Percentiles rank a stretch among this genome's conserved stretches.
phyloP scores from a whole-genome alignment of 306 rosid genomes.

The Leucaena leucocephala region DNA sequence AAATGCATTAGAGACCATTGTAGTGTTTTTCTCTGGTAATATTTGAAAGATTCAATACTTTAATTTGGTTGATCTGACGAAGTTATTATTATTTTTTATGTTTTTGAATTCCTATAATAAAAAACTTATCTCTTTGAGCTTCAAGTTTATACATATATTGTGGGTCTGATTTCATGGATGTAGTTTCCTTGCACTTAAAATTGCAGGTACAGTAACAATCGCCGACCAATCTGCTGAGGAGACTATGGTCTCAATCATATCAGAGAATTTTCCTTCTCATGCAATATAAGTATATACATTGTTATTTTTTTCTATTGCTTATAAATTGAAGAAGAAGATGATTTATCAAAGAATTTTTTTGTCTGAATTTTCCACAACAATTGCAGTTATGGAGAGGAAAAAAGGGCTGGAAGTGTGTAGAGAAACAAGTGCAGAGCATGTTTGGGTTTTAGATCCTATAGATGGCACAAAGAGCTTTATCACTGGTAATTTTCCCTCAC shows the following conservation, averaged over 20 bases:
- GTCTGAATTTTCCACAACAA: slow-evolving; percentile 31
- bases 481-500: slow-evolving; percentile 60
- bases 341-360: background rate
- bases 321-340: background rate
- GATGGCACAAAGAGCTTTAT: slow-evolving; percentile 97
- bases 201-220: slow-evolving; percentile 80
- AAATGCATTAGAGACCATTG: background rate
- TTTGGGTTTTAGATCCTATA: slow-evolving; percentile 95
- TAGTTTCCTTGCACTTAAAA: background rate
- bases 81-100: too few species aligned
- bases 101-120: background rate
- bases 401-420: slow-evolving; percentile 87
- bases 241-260: slow-evolving; percentile 57
- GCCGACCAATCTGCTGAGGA: slow-evolving; percentile 74
- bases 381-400: slow-evolving; percentile 93
- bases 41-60: background rate
- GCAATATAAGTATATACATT: slow-evolving; percentile 49
- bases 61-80: background rate
- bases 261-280: slow-evolving; percentile 60
- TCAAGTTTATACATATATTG: background rate
- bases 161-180: background rate
- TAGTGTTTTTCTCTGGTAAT: background rate
- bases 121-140: background rate
- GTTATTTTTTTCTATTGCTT: background rate
- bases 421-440: slow-evolving; percentile 68